Evolutionary conservation across 129 eudicot genomes (phyloP), one percentile per base, ranked within the genome.

Genomic region (Smallanthus sonchifolius): DNA sequence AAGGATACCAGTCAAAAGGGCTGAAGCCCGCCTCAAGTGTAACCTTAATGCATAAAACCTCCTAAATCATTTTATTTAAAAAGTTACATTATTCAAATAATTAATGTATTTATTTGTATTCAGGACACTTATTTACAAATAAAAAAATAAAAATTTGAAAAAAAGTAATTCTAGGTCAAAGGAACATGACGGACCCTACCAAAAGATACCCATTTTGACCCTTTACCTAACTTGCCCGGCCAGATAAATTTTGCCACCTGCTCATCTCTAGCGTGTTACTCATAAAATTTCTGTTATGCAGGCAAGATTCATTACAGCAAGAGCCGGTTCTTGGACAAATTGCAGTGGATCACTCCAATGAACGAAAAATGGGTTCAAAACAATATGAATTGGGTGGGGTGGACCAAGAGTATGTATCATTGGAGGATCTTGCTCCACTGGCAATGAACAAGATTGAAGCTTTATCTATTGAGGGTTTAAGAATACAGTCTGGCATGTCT

Each of bases 401-500:
- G 34, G 86, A 82, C 42, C 75, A 86, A 51, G 97, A 87, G 57
- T 85, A 84, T 72, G 89, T 88, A 5, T 85, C 91, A 56, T 61
- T 91, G 72, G 92, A 85, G 66, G 97, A 91, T 75, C 96, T 95
- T 36, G 94, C 96, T 63, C 95, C 96, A 10, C 73, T 95, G 79
- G 96, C 94, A 2, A 87, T 95, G 91, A 90, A 88, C 79, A 91
- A 86, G 62, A 85, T 95, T 40, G 97, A 91, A 88, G 94, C 89
- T 64, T 95, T 95, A 66, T 83, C 91, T 40, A 81, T 95, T 8
- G 97, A 91, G 78, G 99, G 99, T 20, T 81, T 95, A 84, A 87
- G 89, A 82, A 95, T 91, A 83, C 99, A 95, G 77, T 91, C 97
- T 1, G 94, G 97, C 51, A 80, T 95, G 96, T 88, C 99, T 3